phyloP scores from a whole-genome alignment of 805 yeast species.

The Wickerhamiella galacta region DNA sequence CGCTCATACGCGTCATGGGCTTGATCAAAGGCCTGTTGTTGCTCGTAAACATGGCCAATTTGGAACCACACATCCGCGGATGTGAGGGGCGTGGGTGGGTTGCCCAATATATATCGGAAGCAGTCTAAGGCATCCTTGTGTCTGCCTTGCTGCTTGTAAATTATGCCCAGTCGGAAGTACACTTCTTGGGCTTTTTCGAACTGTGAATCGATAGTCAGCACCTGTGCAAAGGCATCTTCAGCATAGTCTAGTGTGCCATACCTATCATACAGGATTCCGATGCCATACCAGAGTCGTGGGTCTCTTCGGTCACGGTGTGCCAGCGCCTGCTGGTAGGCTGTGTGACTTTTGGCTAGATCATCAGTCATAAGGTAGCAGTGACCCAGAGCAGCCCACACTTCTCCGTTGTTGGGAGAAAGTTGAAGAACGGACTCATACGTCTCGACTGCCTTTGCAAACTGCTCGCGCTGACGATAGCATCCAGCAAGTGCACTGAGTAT shows the following conservation, averaged over 20 bases:
- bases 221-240: constrained; percentile 95
- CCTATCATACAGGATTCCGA: constrained; percentile 89
- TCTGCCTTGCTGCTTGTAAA: constrained; percentile 87
- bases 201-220: constrained; percentile 85
- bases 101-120: constrained; percentile 74
- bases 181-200: constrained; percentile 94
- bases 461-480: constrained; percentile 73
- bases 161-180: constrained; percentile 88
- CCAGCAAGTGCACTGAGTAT: constrained; percentile 78
- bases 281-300: constrained; percentile 97
- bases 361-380: constrained; percentile 95
- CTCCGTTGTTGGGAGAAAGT: constrained; percentile 76
- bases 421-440: constrained; percentile 75
- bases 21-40: constrained; percentile 75
- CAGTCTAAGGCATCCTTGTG: constrained; percentile 80
- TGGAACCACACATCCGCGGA: constrained; percentile 98
- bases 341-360: constrained; percentile 86
- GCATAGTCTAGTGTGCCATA: constrained; percentile 95
- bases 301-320: constrained; percentile 88
- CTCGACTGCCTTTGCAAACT: constrained; percentile 88
- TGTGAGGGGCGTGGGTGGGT: constrained; percentile 90
- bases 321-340: constrained; percentile 91
- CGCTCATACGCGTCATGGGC: constrained; percentile 94
- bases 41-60: constrained; percentile 89
- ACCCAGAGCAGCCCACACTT: constrained; percentile 87